Evolutionary conservation across 2,329 filamentous ascomycete species (phyloP).

Genomic region (Fusarium siculi): DNA sequence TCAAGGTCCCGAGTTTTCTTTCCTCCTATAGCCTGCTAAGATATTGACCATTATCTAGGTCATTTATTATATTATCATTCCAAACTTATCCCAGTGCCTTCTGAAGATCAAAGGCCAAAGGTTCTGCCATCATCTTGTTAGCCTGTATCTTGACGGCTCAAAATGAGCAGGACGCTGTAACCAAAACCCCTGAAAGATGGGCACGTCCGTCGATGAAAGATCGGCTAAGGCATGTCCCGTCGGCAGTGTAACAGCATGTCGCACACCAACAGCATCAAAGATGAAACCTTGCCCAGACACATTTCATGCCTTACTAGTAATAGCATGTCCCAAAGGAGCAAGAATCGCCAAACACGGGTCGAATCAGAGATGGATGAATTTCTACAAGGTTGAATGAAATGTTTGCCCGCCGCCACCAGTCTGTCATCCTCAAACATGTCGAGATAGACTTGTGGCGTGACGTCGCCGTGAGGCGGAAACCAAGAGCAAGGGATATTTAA

Average conservation of each 20-base stretch:
- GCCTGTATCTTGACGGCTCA: slow-evolving; percentile 14
- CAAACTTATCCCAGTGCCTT: neutral
- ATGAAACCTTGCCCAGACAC: slow-evolving; percentile 25
- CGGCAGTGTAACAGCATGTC: neutral
- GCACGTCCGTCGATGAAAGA: slow-evolving; percentile 11
- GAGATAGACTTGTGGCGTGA: slow-evolving; percentile 38
- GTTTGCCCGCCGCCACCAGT: slow-evolving; percentile 46
- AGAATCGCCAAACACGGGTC: neutral
- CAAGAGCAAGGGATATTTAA: slow-evolving; percentile 54
- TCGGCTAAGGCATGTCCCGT: slow-evolving; percentile 14
- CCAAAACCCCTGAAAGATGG: slow-evolving; percentile 18
- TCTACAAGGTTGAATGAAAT: slow-evolving; percentile 26
- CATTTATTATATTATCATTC: neutral
- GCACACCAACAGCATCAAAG: slow-evolving; percentile 5
- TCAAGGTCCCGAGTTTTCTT: too few species aligned
- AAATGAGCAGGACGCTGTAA: slow-evolving; percentile 29
- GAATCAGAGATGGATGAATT: slow-evolving; percentile 13
- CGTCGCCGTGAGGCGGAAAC: slow-evolving; percentile 43
- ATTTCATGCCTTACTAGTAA: slow-evolving; percentile 13
- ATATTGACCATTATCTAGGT: neutral
- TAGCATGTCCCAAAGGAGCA: slow-evolving; percentile 3
- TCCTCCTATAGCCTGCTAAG: too few species aligned
- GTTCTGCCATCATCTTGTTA: neutral
- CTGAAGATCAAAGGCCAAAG: neutral
- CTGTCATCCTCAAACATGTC: slow-evolving; percentile 16